Evolutionary conservation across 2,329 filamentous ascomycete species (phyloP).

Genomic region (Hymenoscyphus occultus): DNA sequence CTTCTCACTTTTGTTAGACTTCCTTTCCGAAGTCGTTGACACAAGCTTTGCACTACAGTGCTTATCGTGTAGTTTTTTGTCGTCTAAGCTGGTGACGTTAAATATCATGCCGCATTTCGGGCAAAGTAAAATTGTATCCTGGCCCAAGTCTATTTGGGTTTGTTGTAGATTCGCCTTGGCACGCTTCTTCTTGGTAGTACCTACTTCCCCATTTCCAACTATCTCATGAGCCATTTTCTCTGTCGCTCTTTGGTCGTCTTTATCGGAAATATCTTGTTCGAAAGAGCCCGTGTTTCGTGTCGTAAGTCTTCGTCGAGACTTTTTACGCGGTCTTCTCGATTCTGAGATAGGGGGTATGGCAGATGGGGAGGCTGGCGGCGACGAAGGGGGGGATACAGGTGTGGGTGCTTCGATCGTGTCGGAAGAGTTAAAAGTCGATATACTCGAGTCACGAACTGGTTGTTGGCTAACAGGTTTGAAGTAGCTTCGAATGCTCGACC

Average conservation of each 20-base stretch:
- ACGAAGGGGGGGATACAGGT: slow-evolving; percentile 16
- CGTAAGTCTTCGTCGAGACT: slow-evolving; percentile 22
- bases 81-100: slow-evolving; percentile 14
- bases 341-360: neutral
- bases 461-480: slow-evolving; percentile 27
- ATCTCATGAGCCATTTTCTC: neutral
- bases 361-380: slow-evolving; percentile 15
- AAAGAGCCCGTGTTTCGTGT: slow-evolving; percentile 16
- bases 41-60: neutral
- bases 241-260: neutral
- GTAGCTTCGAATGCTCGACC: slow-evolving; percentile 29
- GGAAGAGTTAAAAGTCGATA: slow-evolving; percentile 14
- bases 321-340: slow-evolving; percentile 13
- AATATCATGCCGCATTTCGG: slow-evolving; percentile 22
- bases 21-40: neutral
- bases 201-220: neutral
- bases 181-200: neutral
- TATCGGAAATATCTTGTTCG: neutral
- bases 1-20: neutral
- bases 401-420: slow-evolving; percentile 14
- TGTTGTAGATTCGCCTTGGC: slow-evolving; percentile 8
- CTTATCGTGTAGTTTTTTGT: slow-evolving; percentile 16
- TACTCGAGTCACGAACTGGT: slow-evolving; percentile 18
- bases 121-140: slow-evolving; percentile 15
- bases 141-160: slow-evolving; percentile 20